phyloP scores from a whole-genome alignment of 495 filamentous ascomycete genomes.

The Entonaema liquescens region DNA sequence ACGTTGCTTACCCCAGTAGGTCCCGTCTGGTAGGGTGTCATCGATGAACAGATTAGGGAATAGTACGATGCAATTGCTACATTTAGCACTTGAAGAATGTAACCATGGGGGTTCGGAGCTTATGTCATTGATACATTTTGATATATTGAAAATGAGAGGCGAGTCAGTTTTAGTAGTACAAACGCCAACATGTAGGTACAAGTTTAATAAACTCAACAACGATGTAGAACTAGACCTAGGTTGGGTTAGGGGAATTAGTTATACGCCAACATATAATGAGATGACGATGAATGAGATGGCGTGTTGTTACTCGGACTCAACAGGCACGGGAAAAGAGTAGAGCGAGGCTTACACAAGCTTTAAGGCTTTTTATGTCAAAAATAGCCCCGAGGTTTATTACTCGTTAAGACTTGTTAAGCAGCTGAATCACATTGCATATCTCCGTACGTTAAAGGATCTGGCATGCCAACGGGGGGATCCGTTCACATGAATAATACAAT shows the following conservation, averaged over 20 bases:
- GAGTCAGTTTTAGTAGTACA: not conserved
- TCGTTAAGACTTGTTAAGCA: not conserved
- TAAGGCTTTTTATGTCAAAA: too few species aligned
- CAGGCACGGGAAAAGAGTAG: too few species aligned
- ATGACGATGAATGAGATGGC: too few species aligned
- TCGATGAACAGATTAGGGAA: not conserved
- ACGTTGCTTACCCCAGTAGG: not conserved
- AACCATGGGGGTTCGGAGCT: not conserved
- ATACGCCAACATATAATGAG: too few species aligned
- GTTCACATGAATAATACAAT: not conserved
- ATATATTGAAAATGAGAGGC: not conserved
- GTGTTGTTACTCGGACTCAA: too few species aligned
- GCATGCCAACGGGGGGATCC: not conserved
- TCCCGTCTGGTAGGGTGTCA: not conserved
- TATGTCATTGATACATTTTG: constrained; percentile 3
- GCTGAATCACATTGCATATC: constrained; percentile 3
- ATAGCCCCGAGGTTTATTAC: too few species aligned
- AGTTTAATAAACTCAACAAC: not conserved
- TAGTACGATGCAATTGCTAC: not conserved
- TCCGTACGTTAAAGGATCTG: not conserved
- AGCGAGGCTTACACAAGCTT: too few species aligned
- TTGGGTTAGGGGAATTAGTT: too few species aligned
- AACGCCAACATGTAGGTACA: not conserved
- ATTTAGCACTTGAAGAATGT: not conserved
- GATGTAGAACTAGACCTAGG: too few species aligned